Evolutionary conservation across 164 flowering plant genomes (phyloP), one percentile per base, ranked within the genome.

Genomic region (Kingdonia uniflora): DNA sequence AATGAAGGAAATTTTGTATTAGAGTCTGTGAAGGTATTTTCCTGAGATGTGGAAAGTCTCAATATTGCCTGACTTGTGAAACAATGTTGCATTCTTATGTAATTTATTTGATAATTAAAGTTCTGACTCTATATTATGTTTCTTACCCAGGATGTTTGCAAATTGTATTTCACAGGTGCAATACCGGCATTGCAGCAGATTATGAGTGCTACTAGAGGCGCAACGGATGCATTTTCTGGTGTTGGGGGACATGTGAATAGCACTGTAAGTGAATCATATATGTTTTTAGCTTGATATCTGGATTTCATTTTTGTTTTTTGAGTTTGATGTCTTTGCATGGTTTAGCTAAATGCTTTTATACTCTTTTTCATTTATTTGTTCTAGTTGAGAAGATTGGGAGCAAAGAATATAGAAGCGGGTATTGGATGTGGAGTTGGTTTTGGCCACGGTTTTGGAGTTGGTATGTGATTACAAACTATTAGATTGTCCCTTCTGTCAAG

Each of bases 401-500:
- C 85, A 35, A 87, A 83, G 71, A 80, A 70, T 54, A 76, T 87
- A 59, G 80, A 86, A 71, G 88, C 79, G 5, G 95, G 99, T 50
- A 58, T 85, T 63, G 97, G 97, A 45, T 85, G 96, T 64, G 96
- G 99, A 58, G 74, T 89, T 57, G 99, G 97, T 48, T 70, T 89
- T 71, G 97, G 99, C 48, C 90, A 84, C 77, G 99, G 95, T 44
- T 81, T 89, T 76, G 97, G 99, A 72, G 74, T 77, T 59, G 97
- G 99, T 94, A 81, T 53, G 89, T 61, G 17, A 37, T 52, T 29
- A 29, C 35, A 3, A 8, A 29, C 35, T 29, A 29, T 29, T 29
- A 29, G 35, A 29, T 29, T 29, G 35, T 29, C n/a, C n/a, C n/a
- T n/a, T n/a, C n/a, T n/a, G n/a, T n/a, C n/a, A n/a, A n/a, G n/a